Evolutionary conservation across 2,329 filamentous ascomycete genomes (phyloP), one percentile per base, ranked within the genome.

Genomic region (Ceratocystiopsis minuta): DNA sequence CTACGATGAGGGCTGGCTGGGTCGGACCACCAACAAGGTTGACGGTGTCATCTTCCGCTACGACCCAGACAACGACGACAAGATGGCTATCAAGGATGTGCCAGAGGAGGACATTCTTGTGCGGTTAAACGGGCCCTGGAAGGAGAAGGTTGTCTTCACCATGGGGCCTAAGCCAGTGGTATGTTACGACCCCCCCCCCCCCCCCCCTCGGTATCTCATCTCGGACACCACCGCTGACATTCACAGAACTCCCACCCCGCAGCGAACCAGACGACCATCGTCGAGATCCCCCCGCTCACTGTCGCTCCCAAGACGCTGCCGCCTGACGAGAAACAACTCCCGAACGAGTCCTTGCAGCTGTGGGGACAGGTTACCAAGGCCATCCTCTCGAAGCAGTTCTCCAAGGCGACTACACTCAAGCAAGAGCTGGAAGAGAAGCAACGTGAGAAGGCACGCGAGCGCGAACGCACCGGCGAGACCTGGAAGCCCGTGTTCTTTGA

Each of bases 401-500:
- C 71, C 36, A 76, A 80, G 49, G 90, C 90, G 9, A 98, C 90
- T 17, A 75, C 72, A 16, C 64, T 90, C 47, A 98, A 98, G 65
- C 75, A 85, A 46, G 85, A 93, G 53, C 73, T 98, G 12, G 90
- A 98, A 59, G 90, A 98, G 58, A 68, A 70, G 36, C 90, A 98
- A 62, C 71, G 90, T 31, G 73, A 82, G 53, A 88, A 84, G 61
- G 87, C 84, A 1, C 76, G 84, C 18, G 76, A 88, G 55, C 70
- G 90, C 36, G 80, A 88, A 55, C 68, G 69, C 37, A 70, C 69
- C 14, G 72, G 76, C 13, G 69, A 72, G 45, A 70, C 74, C 32
- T 98, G 83, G 77, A 67, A 78, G 50, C 90, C 90, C n/a, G 69
- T 85, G 36, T 98, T 93, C 62, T 98, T 98, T 60, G 76, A 64